Evolutionary conservation across 2,329 filamentous ascomycete genomes (phyloP), one percentile per base, ranked within the genome.

Genomic region (Aspergillus versicolor): DNA sequence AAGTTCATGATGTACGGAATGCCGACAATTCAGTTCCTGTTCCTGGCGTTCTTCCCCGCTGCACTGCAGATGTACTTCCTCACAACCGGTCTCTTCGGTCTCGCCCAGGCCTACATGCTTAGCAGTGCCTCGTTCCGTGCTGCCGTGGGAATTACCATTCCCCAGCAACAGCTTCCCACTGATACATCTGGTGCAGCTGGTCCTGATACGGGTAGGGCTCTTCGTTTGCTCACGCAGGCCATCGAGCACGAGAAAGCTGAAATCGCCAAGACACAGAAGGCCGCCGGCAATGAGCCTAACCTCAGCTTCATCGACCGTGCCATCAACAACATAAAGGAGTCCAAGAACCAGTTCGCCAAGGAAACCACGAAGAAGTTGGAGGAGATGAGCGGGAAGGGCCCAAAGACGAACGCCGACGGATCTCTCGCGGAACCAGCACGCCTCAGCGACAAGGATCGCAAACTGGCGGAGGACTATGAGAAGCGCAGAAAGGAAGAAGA

Each of bases 1-100:
- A 75, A 66, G 65, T 57, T 70, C 2, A 56, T 82, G 34, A 61
- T 72, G 13, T 70, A 75, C 41, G 71, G 75, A 41, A 63, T 90
- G 30, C 86, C 88, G 2, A 60, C 71, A 6, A 34, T 88, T 2
- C 78, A 83, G 7, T 73, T 84, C 30, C 2, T 75, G 4, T 76
- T 89, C 67, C 86, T 85, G 52, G 65, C 75, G 12, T 82, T 74
- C 59, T 81, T 82, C 68, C 81, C 85, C 0, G 80, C 82, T 22
- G 79, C 77, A 19, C 70, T 89, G 2, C 86, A 88, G 67, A 67
- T 89, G 30, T 88, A 84, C 75, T 89, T 91, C 74, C 71, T 82
- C 52, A 63, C 70, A 12, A 74, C 72, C 4, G 73, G 75, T 58
- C 3, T 72, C 0, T 66, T 77, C 40, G 72, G 68, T 9, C 46